phyloP scores from a whole-genome alignment of 768 basidiomycete species.

The Gloeostereum incarnatum region DNA sequence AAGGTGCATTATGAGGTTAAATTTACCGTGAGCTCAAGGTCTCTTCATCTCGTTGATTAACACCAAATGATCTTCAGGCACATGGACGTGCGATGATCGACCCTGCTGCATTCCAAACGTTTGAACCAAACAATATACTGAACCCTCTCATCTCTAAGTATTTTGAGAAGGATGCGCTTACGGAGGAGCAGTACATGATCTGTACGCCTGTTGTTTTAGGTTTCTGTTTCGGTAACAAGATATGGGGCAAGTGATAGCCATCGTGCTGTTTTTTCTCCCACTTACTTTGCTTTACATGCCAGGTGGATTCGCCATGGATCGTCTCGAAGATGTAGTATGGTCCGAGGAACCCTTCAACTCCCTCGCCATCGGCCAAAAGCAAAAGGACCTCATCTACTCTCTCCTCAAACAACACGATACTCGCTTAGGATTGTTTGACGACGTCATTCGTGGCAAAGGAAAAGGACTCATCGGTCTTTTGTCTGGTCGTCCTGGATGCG shows the following conservation, averaged over 20 bases:
- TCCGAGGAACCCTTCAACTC: slow-evolving; percentile 22
- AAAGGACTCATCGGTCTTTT: slow-evolving; percentile 24
- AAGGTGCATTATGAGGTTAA: slow-evolving; percentile 1
- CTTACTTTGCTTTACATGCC: background rate
- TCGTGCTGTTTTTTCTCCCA: background rate
- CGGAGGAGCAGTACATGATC: slow-evolving; percentile 16
- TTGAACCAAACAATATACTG: slow-evolving; percentile 11
- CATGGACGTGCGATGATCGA: slow-evolving; percentile 19
- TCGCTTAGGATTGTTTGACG: slow-evolving; percentile 15
- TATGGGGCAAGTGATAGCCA: slow-evolving; percentile 21
- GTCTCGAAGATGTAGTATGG: slow-evolving; percentile 19
- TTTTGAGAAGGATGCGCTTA: slow-evolving; percentile 10
- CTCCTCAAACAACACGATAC: slow-evolving; percentile 17
- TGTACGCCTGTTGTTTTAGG: slow-evolving; percentile 13
- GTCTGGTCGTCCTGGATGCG: slow-evolving; percentile 23
- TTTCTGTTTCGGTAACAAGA: slow-evolving; percentile 12
- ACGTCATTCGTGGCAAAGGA: slow-evolving; percentile 27
- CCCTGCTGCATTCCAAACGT: slow-evolving; percentile 13
- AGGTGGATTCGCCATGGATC: slow-evolving; percentile 21
- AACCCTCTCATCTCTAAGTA: slow-evolving; percentile 11
- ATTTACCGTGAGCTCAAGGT: slow-evolving; percentile 2
- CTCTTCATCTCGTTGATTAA: background rate
- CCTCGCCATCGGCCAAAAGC: slow-evolving; percentile 21
- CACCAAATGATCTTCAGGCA: slow-evolving; percentile 5
- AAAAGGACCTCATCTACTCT: slow-evolving; percentile 21